Base-by-base conservation (phyloP, 805 yeast genomes). In the Wickerhamomyces chaumierensis region DNA sequence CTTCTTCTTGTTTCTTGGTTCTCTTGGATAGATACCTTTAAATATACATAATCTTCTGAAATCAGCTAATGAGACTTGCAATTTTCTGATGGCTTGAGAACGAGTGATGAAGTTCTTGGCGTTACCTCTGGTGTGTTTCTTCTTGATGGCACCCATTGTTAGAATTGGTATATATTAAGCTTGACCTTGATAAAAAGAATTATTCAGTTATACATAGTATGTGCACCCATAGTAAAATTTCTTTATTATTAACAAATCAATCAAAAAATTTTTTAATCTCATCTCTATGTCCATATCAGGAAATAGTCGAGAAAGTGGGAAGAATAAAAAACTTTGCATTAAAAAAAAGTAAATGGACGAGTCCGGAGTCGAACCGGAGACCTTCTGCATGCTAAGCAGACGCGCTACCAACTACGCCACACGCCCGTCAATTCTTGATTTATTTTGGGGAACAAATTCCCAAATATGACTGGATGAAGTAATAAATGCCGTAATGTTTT, bases 11-110 rank as follows among this genome's bases (percentile, higher is more conserved):
- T 85, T 86, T 52, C 88, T 71, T 35, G 97, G 97, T 57, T 87
- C 96, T 59, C 98, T 76, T 39, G 98, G 98, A 58, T 86, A 92
- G 47, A 92, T 88, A 38, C 98, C 98, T 62, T 92, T 92, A 72
- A 92, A 86, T 58, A 92, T 92, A 71, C 98, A 92, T 56, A 92
- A 71, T 55, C 98, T 78, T 65, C 95, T 78, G 74, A 92, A 92
- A 64, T 92, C 98, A 12, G 96, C 96, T 36, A 92, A 69, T 3
- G 96, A 82, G 21, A 92, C 81, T 63, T 92, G 98, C 45, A 92
- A 68, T 58, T 81, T 86, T 62, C 81, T 79, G 36, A 92, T 81
- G 5, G 98, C 98, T 60, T 86, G 96, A 1, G 96, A 81, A 63
- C 98, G 75, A 35, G 96, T 88, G 56, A 92, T 72, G 63, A 81